phyloP scores from a whole-genome alignment of 768 basidiomycete species.

The Cystobasidiopsis lactophilus region DNA sequence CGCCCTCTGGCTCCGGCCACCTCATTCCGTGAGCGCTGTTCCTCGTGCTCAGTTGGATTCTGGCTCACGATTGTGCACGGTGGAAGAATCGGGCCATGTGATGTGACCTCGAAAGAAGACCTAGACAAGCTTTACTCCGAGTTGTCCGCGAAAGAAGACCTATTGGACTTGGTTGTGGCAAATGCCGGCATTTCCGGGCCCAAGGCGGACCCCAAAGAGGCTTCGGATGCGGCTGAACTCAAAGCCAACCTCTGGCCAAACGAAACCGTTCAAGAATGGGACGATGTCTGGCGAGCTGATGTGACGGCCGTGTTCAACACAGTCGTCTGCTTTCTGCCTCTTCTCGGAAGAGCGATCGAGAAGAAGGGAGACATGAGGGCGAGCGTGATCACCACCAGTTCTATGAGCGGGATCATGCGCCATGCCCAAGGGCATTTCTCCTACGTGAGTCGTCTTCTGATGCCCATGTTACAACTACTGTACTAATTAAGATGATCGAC shows the following conservation, averaged over 20 bases:
- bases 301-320: constrained; percentile 2
- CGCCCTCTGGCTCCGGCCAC: neutral
- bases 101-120: constrained; percentile 4
- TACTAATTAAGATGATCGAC: too few relatives aligned
- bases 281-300: neutral
- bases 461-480: too few relatives aligned
- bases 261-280: constrained; percentile 3
- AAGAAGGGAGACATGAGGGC: neutral
- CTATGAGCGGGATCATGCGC: neutral
- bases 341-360: neutral
- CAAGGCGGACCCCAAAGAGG: neutral
- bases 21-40: constrained; percentile 2
- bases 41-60: neutral
- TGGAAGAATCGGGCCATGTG: neutral
- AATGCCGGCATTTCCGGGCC: constrained; percentile 6
- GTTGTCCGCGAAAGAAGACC: constrained; percentile 3
- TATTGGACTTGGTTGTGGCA: constrained; percentile 2
- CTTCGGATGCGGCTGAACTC: neutral
- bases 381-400: constrained; percentile 1
- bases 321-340: constrained; percentile 1
- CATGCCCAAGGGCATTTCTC: neutral
- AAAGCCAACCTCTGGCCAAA: neutral
- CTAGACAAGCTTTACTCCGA: constrained; percentile 7
- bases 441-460: too few relatives aligned
- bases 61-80: neutral